Evolutionary conservation across 257 asterid genomes (phyloP).

Genomic region (Thymus quinquecostatus): DNA sequence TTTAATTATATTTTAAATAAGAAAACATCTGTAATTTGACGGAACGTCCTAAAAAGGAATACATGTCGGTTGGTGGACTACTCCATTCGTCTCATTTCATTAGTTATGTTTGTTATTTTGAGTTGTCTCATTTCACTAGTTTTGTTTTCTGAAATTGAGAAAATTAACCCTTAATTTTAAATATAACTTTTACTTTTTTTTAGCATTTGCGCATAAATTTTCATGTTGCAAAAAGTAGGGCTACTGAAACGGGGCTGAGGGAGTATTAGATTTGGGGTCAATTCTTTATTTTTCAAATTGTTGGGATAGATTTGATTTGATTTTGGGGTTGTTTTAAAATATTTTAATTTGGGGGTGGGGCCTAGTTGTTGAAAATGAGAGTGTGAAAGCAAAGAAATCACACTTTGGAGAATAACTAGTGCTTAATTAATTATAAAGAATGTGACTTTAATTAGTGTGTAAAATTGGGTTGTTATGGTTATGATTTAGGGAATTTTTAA

Average conservation of each 20-base stretch:
- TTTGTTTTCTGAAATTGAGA: no score
- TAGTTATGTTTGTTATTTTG: no score
- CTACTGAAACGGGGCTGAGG: background rate
- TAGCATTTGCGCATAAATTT: no score
- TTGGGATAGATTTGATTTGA: slow-evolving; percentile 28
- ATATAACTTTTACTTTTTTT: background rate
- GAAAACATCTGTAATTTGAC: no score
- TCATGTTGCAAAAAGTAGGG: no score
- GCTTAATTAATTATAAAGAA: slow-evolving; percentile 2
- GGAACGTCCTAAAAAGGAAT: no score
- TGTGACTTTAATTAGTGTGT: slow-evolving; percentile 26
- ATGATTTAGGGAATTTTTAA: background rate
- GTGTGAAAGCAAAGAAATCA: slow-evolving; percentile 6
- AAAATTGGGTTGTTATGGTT: background rate
- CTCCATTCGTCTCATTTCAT: no score
- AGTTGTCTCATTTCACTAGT: no score
- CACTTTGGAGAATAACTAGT: slow-evolving; percentile 1
- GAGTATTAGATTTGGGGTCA: slow-evolving; percentile 26
- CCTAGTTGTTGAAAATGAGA: slow-evolving; percentile 7
- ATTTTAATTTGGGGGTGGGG: slow-evolving; percentile 24
- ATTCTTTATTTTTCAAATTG: slow-evolving; percentile 19
- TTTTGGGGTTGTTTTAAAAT: slow-evolving; percentile 7
- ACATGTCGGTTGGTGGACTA: no score
- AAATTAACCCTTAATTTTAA: no score
- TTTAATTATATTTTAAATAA: no score